Conservation (phyloP, 345 rosid genomes). For the Cardiospermum halicacabum region DNA sequence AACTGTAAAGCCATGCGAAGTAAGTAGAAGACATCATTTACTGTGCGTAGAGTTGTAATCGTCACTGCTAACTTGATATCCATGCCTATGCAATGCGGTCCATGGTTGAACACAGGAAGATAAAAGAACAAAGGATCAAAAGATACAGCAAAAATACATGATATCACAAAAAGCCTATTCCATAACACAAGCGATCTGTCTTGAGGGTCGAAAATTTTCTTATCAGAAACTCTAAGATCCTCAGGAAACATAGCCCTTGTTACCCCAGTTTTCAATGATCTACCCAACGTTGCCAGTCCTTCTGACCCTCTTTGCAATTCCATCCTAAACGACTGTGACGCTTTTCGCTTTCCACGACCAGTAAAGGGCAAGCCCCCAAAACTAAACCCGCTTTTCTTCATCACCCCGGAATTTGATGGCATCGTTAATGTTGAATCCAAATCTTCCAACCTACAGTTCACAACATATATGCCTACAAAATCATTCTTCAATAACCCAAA, state of each 20-base stretch:
- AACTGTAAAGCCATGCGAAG: constrained; percentile 73
- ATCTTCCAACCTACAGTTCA: constrained; percentile 60
- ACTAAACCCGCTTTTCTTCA: constrained; percentile 38
- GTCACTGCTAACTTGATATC: constrained; percentile 55
- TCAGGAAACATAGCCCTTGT: constrained; percentile 69
- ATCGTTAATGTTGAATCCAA: constrained; percentile 54
- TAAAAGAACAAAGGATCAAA: constrained; percentile 80
- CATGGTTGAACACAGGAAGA: constrained; percentile 59
- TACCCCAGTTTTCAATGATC: constrained; percentile 44
- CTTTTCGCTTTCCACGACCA: constrained; percentile 31
- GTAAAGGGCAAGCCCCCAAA: constrained; percentile 27
- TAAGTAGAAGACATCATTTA: constrained; percentile 57
- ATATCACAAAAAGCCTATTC: constrained; percentile 71
- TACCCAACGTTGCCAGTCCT: constrained; percentile 52
- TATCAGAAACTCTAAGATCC: constrained; percentile 69
- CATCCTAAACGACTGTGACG: constrained; percentile 47
- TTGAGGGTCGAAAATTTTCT: constrained; percentile 70
- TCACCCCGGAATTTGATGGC: constrained; percentile 31
- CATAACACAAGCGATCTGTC: constrained; percentile 69
- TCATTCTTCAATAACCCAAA: too few species aligned
- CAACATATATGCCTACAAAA: background rate
- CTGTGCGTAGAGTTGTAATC: constrained; percentile 51
- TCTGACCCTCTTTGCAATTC: constrained; percentile 61
- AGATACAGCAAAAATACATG: constrained; percentile 72
- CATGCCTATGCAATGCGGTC: constrained; percentile 49